Base-by-base conservation (phyloP, 768 basidiomycete genomes). In the Boletus rubropictus region DNA sequence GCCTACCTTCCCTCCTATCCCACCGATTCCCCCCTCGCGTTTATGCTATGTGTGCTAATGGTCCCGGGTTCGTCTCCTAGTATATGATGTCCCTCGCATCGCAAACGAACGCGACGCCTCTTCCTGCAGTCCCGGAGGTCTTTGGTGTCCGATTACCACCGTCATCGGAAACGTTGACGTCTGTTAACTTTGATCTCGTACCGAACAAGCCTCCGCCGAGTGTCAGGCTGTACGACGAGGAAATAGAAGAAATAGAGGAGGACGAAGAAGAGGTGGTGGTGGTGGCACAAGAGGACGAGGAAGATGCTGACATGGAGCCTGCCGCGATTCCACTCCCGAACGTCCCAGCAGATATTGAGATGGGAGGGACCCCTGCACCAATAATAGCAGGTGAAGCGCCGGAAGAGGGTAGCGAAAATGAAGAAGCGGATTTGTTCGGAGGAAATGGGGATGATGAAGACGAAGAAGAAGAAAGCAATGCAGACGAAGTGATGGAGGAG, bases 81-180 rank as follows among this genome's bases (percentile, higher is more conserved):
- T 84, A 89, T 60, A 71, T 82, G 8, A 77, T 84, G 39, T 86
- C 89, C 12, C 73, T 92, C 27, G 90, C 90, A 10, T 77, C 85
- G 1, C 86, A 90, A 65, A 88, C 86, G 34, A 92, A 92, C 62
- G 78, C 86, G 11, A 74, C 77, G 31, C 85, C 89, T 3, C 76
- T 92, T 17, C 90, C 89, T 25, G 66, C 86, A 2, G 87, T 91
- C n/a, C 86, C 86, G 6, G 89, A 92, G 66, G 84, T 89, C 3
- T 92, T 90, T 66, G 89, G 89, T 29, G 81, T 91, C 41, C 82
- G 89, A 17, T 69, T 92, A n/a, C 89, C 89, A 2, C 76, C 77
- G 11, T 46, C 68, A 20, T 54, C 61, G n/a, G 86, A 91, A 10
- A 83, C 86, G 48, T 75, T 92, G 38, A 85, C 86, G 14, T 71